phyloP scores from a whole-genome alignment of 225 moss, liverwort and hornwort genomes.

The Sphagnum tenellum region DNA sequence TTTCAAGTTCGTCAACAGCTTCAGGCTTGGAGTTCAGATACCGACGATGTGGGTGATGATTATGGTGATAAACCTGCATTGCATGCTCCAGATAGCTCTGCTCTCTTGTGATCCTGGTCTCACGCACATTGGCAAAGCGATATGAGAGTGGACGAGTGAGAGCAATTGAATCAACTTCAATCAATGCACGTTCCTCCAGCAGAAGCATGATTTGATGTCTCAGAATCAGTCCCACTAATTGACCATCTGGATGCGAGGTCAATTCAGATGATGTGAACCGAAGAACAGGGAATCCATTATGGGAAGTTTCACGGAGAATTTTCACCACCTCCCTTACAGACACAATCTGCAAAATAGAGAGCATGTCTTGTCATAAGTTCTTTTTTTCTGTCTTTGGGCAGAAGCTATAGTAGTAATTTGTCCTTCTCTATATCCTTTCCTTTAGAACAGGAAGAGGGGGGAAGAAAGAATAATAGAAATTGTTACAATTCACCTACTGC shows the following conservation, averaged over 20 bases:
- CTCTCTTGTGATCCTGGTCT: slow-evolving; percentile 24
- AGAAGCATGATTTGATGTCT: slow-evolving; percentile 74
- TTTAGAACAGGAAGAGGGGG: too few relatives aligned
- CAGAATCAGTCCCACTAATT: slow-evolving; percentile 65
- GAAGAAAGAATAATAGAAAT: too few relatives aligned
- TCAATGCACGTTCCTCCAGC: slow-evolving; percentile 49
- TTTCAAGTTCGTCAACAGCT: slow-evolving; percentile 43
- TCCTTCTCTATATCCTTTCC: too few relatives aligned
- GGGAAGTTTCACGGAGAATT: slow-evolving; percentile 32
- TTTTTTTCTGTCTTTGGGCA: too few relatives aligned
- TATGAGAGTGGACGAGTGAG: slow-evolving; percentile 20
- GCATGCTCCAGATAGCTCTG: slow-evolving; percentile 45
- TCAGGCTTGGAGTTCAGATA: slow-evolving; percentile 57
- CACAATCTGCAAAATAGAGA: slow-evolving; percentile 23
- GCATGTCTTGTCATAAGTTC: too few relatives aligned
- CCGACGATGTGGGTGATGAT: slow-evolving; percentile 65
- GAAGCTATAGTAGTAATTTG: too few relatives aligned
- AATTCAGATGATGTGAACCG: slow-evolving; percentile 18
- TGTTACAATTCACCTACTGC: too few relatives aligned
- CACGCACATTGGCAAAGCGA: slow-evolving; percentile 7
- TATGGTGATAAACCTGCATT: slow-evolving; percentile 79
- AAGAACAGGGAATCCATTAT: slow-evolving; percentile 71
- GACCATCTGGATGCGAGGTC: slow-evolving; percentile 35
- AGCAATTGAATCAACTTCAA: slow-evolving; percentile 36
- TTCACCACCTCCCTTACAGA: slow-evolving; percentile 33